Base-by-base conservation (phyloP, 2,329 filamentous ascomycete species). In the Neofusicoccum cordaticola region DNA sequence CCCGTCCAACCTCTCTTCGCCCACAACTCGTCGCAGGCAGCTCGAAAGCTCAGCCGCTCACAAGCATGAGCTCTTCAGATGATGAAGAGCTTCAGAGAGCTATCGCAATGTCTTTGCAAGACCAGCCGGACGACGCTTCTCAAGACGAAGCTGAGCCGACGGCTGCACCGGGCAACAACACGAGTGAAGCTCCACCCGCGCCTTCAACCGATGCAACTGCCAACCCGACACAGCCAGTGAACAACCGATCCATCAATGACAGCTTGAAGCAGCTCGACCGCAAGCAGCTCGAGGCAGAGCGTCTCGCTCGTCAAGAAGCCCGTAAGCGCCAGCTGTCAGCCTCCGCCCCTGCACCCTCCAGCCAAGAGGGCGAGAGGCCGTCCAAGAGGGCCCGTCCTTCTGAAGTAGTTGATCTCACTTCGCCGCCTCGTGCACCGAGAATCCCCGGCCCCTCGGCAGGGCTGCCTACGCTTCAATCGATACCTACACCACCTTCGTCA, bases 211-310 rank as follows among this genome's bases (percentile, higher is more conserved):
- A 51, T 15, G 34, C 44, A 57, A 13, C 34, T 64, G 27, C 62
- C 42, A 57, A 64, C 62, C 11, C 12, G 9, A 15, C 12, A 58
- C 51, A 64, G 51, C 62, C 12, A 9, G 45, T 12, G 13, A 50
- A 17, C 15, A 62, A 17, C 22, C 58, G 58, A 9, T 3, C 45
- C 22, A 11, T 62, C 58, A 62, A 62, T 15, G 58, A 51, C 0
- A 84, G 84, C 3, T 11, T 60, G 56, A 47, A 37, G 42, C 11
- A 22, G 7, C 77, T 96, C 1, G 85, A 97, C 78, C 86, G 93
- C 41, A 92, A 88, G 76, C 85, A 87, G 61, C 95, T 97, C 92
- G 94, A 97, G 75, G 83, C 88, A 71, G 92, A 96, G 73, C 87
- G 94, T 45, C 83, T 96, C 13, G 88, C 86, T 22, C 85, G 93